phyloP scores from a whole-genome alignment of 352 stramenopile genomes.

The Pythium folliculosum region DNA sequence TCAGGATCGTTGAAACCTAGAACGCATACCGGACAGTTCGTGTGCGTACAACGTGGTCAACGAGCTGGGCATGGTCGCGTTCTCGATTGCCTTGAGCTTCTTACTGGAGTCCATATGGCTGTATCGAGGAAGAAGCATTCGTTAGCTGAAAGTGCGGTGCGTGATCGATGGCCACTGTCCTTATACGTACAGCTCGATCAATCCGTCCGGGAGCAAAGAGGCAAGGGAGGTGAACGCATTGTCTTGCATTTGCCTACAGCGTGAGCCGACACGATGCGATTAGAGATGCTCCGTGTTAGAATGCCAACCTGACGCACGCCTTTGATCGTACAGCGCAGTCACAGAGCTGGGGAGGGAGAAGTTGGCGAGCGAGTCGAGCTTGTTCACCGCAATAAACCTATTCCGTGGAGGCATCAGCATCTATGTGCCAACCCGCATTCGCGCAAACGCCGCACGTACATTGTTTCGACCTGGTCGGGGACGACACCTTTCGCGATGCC shows the following conservation, averaged over 20 bases:
- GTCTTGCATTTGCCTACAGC: not conserved
- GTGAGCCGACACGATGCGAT: not conserved
- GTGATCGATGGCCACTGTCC: not conserved
- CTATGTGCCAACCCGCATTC: no score
- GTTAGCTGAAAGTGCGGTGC: not conserved
- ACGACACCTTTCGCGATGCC: conserved; percentile 8
- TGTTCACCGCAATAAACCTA: conserved; percentile 5
- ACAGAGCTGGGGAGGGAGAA: conserved; percentile 12
- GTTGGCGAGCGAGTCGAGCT: conserved; percentile 11
- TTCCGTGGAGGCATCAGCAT: not conserved
- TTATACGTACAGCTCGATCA: conserved; percentile 7
- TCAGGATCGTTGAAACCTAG: not conserved
- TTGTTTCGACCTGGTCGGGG: not conserved
- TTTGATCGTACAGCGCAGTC: conserved; percentile 1
- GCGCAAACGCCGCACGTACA: conserved; percentile 7
- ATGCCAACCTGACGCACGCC: not conserved
- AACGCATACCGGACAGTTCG: not conserved
- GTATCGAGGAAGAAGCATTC: not conserved
- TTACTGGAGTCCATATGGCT: conserved; percentile 6
- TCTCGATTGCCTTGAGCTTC: conserved; percentile 10
- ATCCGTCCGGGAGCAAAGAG: conserved; percentile 13
- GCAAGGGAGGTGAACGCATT: conserved; percentile 14
- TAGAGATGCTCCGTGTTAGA: not conserved
- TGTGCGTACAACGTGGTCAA: conserved; percentile 9
- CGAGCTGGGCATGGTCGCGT: conserved; percentile 21